Conservation (phyloP, 2,329 filamentous ascomycete species). For the Aspergillus texensis region DNA sequence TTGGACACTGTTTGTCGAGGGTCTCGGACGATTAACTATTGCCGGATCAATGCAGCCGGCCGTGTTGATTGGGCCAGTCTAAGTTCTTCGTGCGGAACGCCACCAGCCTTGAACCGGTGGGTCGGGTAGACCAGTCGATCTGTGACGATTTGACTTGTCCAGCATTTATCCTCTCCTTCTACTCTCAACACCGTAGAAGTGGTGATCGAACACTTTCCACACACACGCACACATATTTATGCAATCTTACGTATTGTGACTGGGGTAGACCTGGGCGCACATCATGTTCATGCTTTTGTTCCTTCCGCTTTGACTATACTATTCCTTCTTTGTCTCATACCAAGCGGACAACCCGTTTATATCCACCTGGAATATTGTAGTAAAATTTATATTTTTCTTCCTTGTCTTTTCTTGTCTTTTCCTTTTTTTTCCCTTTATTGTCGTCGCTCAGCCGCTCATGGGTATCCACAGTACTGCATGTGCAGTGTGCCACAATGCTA, state of each 20-base stretch:
- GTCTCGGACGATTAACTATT: neutral
- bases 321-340: neutral
- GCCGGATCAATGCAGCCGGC: neutral
- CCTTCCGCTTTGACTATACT: neutral
- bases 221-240: neutral
- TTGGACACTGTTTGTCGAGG: neutral
- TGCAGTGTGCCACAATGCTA: neutral
- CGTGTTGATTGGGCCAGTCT: neutral
- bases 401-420: neutral
- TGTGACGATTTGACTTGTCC: neutral
- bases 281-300: neutral
- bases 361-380: too few species aligned
- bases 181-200: neutral
- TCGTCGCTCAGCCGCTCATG: neutral
- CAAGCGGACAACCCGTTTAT: neutral
- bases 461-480: neutral
- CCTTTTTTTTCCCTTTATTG: neutral
- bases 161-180: neutral
- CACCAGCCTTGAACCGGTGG: neutral
- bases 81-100: neutral
- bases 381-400: neutral
- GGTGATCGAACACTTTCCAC: neutral
- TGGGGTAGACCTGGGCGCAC: neutral
- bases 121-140: slow-evolving; percentile 3
- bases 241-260: neutral